A percentile compares a stretch with the other conserved stretches of the same genome.
phyloP scores from a whole-genome alignment of 2,329 filamentous ascomycete species.

The Sphaerulina musiva region DNA sequence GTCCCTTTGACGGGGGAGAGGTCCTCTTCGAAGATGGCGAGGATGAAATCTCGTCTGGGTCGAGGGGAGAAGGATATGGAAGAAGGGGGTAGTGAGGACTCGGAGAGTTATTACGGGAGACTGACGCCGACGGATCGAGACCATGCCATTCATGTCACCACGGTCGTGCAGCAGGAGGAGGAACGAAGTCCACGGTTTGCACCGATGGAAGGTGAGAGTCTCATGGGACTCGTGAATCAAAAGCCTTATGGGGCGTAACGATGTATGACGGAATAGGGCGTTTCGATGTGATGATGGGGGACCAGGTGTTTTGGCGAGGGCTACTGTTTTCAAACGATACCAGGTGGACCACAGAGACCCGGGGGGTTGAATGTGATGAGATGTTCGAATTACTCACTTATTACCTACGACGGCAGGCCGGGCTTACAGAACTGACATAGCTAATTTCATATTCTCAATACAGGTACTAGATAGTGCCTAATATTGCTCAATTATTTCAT shows the following conservation, averaged over 20 bases:
- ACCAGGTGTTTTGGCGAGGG: too few species aligned
- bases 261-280: neutral
- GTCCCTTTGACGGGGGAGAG: neutral
- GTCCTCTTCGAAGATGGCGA: neutral
- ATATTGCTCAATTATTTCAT: too few species aligned
- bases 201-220: slow-evolving; percentile 13
- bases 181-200: slow-evolving; percentile 11
- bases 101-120: neutral
- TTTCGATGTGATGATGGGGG: neutral
- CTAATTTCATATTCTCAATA: too few species aligned
- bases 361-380: too few species aligned
- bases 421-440: too few species aligned
- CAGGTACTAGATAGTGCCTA: too few species aligned
- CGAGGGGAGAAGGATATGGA: slow-evolving; percentile 7
- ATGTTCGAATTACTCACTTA: too few species aligned
- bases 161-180: slow-evolving; percentile 19
- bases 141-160: slow-evolving; percentile 17
- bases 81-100: slow-evolving; percentile 11
- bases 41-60: slow-evolving; percentile 6
- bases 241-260: neutral
- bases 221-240: slow-evolving; percentile 10
- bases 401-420: too few species aligned
- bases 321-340: too few species aligned
- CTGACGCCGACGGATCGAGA: slow-evolving; percentile 1
- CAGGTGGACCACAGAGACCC: too few species aligned